phyloP scores from a whole-genome alignment of 306 rosid species.

The Phaseolus lunatus region DNA sequence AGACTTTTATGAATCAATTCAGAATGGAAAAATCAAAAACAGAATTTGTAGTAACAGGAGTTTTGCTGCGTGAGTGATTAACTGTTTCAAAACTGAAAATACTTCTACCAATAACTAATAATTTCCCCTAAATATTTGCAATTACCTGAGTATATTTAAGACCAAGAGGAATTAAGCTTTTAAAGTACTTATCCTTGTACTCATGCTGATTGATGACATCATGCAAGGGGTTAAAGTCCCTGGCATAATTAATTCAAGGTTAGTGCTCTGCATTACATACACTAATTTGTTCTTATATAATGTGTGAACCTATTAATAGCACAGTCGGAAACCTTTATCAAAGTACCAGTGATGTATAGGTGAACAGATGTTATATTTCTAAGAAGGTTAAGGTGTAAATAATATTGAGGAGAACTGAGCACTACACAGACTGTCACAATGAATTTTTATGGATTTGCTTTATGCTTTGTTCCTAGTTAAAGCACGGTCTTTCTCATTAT shows the following conservation, averaged over 20 bases:
- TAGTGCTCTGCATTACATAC: conserved; percentile 29
- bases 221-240: conserved; percentile 96
- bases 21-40: neutral
- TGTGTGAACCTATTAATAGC: conserved; percentile 20
- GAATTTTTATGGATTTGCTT: conserved; percentile 13
- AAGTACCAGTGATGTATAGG: neutral
- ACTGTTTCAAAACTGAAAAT: conserved; percentile 29
- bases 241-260: conserved; percentile 45
- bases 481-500: neutral
- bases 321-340: conserved; percentile 16
- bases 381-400: neutral
- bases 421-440: conserved; percentile 11
- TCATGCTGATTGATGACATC: conserved; percentile 65
- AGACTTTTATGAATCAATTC: conserved; percentile 25
- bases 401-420: neutral
- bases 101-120: neutral
- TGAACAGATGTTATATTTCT: neutral
- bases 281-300: neutral
- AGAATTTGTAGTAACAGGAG: conserved; percentile 1
- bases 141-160: conserved; percentile 78
- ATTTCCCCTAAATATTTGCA: conserved; percentile 33
- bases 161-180: conserved; percentile 76
- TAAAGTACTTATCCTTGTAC: conserved; percentile 84
- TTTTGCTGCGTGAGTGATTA: neutral
- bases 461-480: neutral